Conservation (phyloP, 2,329 filamentous ascomycete genomes). For the Microcyclosporella mali region DNA sequence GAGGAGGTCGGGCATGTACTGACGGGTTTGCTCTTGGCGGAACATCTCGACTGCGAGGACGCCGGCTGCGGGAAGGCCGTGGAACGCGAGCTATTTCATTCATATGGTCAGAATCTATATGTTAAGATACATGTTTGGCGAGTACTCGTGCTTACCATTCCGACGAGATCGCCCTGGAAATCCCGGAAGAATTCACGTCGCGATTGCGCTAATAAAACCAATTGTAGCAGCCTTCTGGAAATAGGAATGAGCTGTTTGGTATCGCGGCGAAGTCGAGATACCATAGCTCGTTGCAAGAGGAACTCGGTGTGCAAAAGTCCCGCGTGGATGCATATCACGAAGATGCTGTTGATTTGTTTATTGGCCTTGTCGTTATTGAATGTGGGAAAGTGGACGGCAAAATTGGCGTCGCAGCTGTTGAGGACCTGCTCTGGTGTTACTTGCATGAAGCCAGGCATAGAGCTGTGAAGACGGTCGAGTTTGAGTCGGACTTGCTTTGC, state of each 20-base stretch:
- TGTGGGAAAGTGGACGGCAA: conserved; percentile 6
- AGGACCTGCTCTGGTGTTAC: conserved; percentile 26
- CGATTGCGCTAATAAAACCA: conserved; percentile 34
- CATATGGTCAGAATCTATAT: too few relatives aligned
- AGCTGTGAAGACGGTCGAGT: conserved; percentile 35
- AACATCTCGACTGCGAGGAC: conserved; percentile 40
- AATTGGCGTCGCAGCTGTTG: conserved; percentile 11
- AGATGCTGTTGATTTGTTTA: conserved; percentile 37
- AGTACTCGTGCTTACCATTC: too few relatives aligned
- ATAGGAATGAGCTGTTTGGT: conserved; percentile 34
- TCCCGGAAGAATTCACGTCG: conserved; percentile 37
- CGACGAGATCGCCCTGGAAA: conserved; percentile 38
- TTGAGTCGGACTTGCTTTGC: conserved; percentile 36
- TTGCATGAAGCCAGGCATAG: conserved; percentile 27
- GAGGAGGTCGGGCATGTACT: conserved; percentile 30
- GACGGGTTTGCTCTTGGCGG: conserved; percentile 36
- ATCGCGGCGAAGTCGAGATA: conserved; percentile 36
- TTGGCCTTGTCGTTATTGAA: conserved; percentile 13
- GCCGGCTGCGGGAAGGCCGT: conserved; percentile 39
- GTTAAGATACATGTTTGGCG: too few relatives aligned
- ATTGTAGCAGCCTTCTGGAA: conserved; percentile 34
- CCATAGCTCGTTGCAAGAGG: conserved; percentile 52
- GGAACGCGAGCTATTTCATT: conserved; percentile 26
- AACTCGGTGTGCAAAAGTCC: conserved; percentile 53
- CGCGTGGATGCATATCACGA: conserved; percentile 35